Evolutionary conservation across 2,329 filamentous ascomycete genomes (phyloP).

Genomic region (Akanthomyces lecanii): DNA sequence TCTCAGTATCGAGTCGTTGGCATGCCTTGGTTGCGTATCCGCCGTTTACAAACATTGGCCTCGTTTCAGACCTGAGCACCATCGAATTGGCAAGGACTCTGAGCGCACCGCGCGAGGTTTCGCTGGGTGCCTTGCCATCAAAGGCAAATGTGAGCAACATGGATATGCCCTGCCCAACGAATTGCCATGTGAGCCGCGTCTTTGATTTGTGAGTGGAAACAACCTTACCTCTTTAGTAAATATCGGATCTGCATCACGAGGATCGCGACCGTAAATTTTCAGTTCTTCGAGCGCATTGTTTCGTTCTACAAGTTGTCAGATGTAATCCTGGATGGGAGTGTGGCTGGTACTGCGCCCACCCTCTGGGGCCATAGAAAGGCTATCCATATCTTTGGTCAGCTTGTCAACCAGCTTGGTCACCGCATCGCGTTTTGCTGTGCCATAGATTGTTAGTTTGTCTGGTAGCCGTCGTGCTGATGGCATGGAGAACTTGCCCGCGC

Average conservation of each 20-base stretch:
- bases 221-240: conserved; percentile 68
- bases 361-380: conserved; percentile 53
- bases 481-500: conserved; percentile 36
- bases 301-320: conserved; percentile 48
- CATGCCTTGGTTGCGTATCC: conserved; percentile 61
- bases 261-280: conserved; percentile 63
- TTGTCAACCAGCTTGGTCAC: conserved; percentile 61
- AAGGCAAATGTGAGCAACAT: conserved; percentile 72
- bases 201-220: neutral
- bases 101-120: conserved; percentile 69
- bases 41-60: conserved; percentile 35
- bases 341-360: conserved; percentile 43
- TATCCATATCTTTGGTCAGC: conserved; percentile 58
- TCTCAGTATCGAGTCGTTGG: conserved; percentile 66
- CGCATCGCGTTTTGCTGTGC: conserved; percentile 61
- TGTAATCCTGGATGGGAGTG: conserved; percentile 11
- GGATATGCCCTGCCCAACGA: conserved; percentile 60
- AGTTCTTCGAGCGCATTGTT: conserved; percentile 61
- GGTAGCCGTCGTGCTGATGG: too few relatives aligned
- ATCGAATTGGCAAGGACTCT: conserved; percentile 77
- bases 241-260: conserved; percentile 70
- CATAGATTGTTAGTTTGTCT: neutral
- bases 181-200: conserved; percentile 14
- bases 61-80: conserved; percentile 49
- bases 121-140: conserved; percentile 42